Percentiles rank a stretch among this genome's conserved stretches.
These are phyloP conservation scores for Spergularia marina DNA, from an alignment of 148 eudicot species.

Conservation along the genomic window DNA sequence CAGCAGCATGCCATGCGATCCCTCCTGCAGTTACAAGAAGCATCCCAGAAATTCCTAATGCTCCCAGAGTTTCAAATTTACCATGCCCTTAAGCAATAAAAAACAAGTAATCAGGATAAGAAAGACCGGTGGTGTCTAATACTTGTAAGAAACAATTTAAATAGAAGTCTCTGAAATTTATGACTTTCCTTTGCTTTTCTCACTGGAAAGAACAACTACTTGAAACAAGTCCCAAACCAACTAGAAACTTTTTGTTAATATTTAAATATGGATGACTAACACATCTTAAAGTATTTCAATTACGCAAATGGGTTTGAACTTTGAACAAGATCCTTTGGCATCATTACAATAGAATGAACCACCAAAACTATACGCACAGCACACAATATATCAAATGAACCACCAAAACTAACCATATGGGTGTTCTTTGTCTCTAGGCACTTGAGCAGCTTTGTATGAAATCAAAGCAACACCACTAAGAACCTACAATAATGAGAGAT, in stretches of 20 bases:
- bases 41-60: constrained; percentile 87
- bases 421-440: constrained; percentile 99
- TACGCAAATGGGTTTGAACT: not conserved
- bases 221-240: not conserved
- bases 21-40: constrained; percentile 92
- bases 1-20: constrained; percentile 95
- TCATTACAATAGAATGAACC: not conserved
- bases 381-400: not conserved
- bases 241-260: not conserved
- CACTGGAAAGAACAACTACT: not conserved
- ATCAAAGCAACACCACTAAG: constrained; percentile 82
- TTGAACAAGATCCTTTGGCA: not conserved
- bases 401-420: constrained; percentile 86
- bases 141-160: not conserved
- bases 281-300: not conserved
- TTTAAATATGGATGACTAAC: not conserved
- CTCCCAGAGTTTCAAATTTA: constrained; percentile 94
- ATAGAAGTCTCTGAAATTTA: not conserved
- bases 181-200: not conserved
- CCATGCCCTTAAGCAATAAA: constrained; percentile 70
- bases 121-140: not conserved
- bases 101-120: constrained; percentile 5
- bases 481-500: constrained; percentile 54
- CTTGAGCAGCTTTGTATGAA: constrained; percentile 89
- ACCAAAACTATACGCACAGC: constrained; percentile 33